Evolutionary conservation across 2,329 filamentous ascomycete species (phyloP).

Genomic region (Teratosphaeria pseudoeucalypti): DNA sequence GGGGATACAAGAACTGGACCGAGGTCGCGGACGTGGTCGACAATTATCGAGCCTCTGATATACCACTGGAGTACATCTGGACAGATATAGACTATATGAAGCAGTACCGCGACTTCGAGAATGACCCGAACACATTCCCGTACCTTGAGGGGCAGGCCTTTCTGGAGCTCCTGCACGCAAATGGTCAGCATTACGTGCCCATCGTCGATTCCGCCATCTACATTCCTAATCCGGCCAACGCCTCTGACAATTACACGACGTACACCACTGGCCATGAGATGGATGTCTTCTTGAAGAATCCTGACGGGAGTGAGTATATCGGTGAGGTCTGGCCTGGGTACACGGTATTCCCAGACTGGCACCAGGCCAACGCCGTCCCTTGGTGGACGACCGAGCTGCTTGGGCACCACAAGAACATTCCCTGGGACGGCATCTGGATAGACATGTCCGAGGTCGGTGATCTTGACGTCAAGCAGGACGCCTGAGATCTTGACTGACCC

Average conservation of each 20-base stretch:
- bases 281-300: conserved; percentile 27
- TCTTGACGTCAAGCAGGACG: neutral
- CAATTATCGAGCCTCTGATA: conserved; percentile 34
- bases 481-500: neutral
- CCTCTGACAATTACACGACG: conserved; percentile 48
- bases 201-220: conserved; percentile 59
- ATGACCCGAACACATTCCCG: conserved; percentile 43
- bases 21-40: conserved; percentile 49
- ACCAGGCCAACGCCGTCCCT: conserved; percentile 47
- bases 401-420: conserved; percentile 42
- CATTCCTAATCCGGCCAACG: conserved; percentile 34
- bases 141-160: conserved; percentile 42
- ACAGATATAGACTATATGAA: conserved; percentile 44
- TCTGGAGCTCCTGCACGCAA: conserved; percentile 41
- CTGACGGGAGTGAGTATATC: conserved; percentile 43
- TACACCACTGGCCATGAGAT: conserved; percentile 25
- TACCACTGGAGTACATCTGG: conserved; percentile 45
- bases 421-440: conserved; percentile 48
- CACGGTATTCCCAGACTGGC: conserved; percentile 52
- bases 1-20: conserved; percentile 69
- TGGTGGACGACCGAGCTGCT: conserved; percentile 50
- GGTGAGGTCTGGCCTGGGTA: conserved; percentile 39
- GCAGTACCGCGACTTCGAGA: conserved; percentile 48
- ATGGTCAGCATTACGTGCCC: conserved; percentile 49
- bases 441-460: conserved; percentile 48